Evolutionary conservation across 495 filamentous ascomycete species (phyloP).

Genomic region (Podospora australis): DNA sequence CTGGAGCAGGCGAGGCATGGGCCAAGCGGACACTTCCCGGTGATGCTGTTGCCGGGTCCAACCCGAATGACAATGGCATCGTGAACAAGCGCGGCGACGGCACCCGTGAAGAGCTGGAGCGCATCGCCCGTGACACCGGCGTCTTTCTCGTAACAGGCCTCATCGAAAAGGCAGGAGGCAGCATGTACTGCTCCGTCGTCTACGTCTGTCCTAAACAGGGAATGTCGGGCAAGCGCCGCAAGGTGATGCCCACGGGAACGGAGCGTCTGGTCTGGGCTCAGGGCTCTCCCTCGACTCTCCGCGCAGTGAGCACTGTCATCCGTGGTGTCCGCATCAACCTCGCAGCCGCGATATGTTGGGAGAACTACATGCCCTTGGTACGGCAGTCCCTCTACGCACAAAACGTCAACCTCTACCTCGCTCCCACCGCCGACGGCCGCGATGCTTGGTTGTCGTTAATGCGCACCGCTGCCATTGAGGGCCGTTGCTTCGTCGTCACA

Average conservation of each 20-base stretch:
- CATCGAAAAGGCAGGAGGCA: conserved; percentile 74
- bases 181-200: conserved; percentile 75
- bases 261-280: conserved; percentile 89
- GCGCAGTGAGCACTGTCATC: conserved; percentile 75
- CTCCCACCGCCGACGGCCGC: conserved; percentile 81
- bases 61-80: conserved; percentile 49
- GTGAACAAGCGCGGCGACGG: conserved; percentile 69
- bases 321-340: conserved; percentile 69
- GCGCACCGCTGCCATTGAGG: conserved; percentile 73
- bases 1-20: conserved; percentile 69
- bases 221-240: conserved; percentile 77
- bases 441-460: conserved; percentile 80
- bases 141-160: conserved; percentile 76
- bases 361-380: conserved; percentile 92
- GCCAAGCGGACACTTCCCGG: conserved; percentile 50
- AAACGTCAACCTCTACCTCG: conserved; percentile 89
- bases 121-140: conserved; percentile 63
- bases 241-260: conserved; percentile 87
- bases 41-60: conserved; percentile 43
- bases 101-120: conserved; percentile 73
- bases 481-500: conserved; percentile 78
- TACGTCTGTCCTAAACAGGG: conserved; percentile 74
- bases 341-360: conserved; percentile 91
- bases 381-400: conserved; percentile 69
- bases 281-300: conserved; percentile 72